phyloP scores from a whole-genome alignment of 179 eudicot genomes.

The Vitellaria paradoxa region DNA sequence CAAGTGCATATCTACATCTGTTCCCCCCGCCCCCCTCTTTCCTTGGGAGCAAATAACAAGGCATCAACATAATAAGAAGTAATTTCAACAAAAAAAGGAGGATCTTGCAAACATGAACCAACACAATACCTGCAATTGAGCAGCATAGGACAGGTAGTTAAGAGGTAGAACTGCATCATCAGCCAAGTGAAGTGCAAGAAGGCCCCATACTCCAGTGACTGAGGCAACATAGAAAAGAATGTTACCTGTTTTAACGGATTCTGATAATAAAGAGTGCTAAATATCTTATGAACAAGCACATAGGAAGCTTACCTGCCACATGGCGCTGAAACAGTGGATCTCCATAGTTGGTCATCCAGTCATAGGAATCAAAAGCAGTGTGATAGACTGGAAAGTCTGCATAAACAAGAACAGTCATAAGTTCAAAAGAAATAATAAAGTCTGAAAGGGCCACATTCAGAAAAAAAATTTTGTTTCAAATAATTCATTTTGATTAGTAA shows the following conservation, averaged over 20 bases:
- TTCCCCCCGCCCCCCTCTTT: no score
- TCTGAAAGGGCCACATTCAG: no score
- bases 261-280: neutral
- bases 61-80: no score
- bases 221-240: constrained; percentile 16
- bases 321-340: constrained; percentile 90
- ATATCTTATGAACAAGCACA: neutral
- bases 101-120: neutral
- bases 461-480: no score
- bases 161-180: constrained; percentile 81
- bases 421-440: no score
- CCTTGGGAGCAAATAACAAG: no score
- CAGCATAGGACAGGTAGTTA: constrained; percentile 66
- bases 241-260: neutral
- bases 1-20: no score
- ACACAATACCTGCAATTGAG: constrained; percentile 60
- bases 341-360: constrained; percentile 73
- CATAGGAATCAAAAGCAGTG: constrained; percentile 84
- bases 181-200: constrained; percentile 82
- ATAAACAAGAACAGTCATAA: neutral
- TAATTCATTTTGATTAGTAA: no score
- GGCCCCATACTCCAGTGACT: constrained; percentile 87
- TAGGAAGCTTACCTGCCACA: constrained; percentile 53
- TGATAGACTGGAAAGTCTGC: constrained; percentile 93
- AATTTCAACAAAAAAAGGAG: no score